Evolutionary conservation across 768 basidiomycete genomes (phyloP), one percentile per base, ranked within the genome.

Genomic region (Suillus subluteus): DNA sequence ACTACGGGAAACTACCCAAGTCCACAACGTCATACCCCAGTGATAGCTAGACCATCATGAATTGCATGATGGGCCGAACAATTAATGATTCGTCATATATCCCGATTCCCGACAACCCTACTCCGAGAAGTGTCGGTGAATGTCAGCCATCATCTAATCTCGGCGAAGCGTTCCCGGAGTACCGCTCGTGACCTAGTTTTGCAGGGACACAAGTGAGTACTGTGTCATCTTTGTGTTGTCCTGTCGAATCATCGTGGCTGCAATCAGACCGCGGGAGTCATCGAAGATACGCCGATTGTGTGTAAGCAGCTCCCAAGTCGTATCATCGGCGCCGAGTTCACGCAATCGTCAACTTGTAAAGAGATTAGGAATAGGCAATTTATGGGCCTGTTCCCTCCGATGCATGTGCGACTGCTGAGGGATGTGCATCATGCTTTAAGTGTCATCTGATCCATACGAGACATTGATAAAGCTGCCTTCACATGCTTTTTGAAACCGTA

Each of bases 361-460:
- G 26, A 41, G 38, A 15, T 23, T 13, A 38, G 7, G 13, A 38
- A 35, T 11, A 26, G 38, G 23, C 15, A 58, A 23, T 7, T 58
- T 40, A 4, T n/a, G 15, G 37, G n/a, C 32, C 6, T 44, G n/a
- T 62, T 26, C 16, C 41, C 16, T 66, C 73, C 63, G 70, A 62
- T 21, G 11, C 16, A 37, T 55, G n/a, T 54, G 35, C 35, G 6
- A 1, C 35, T 35, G 66, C 13, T 43, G 21, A 40, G 6, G 26
- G 16, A 2, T n/a, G 38, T 21, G 26, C 26, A 4, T 15, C 52
- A 66, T 63, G 41, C 62, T 70, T 32, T 32, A 43, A 9, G 15
- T 64, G 67, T 68, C 73, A 74, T 40, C 15, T 12, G 52, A 50
- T 16, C 23, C 44, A 23, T n/a, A 6, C n/a, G 23, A 18, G 18